These are phyloP conservation scores for Tubosaeta sp. DNA, from an alignment of 768 basidiomycete species.

Conservation along the genomic window DNA sequence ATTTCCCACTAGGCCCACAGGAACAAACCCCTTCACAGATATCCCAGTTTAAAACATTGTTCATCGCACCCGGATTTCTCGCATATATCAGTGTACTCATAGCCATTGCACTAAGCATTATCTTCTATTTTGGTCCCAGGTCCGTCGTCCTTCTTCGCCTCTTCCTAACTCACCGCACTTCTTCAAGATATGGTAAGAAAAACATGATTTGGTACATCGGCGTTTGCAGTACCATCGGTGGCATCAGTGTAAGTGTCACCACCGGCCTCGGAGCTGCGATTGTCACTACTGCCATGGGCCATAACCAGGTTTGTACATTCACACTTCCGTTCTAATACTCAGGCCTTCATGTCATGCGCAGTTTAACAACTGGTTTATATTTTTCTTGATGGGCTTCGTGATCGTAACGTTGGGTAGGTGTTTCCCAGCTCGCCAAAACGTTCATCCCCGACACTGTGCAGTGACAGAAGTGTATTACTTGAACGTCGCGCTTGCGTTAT, in stretches of 20 bases:
- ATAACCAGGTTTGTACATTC: constrained; percentile 61
- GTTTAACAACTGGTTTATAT: constrained; percentile 92
- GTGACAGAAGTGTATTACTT: constrained; percentile 93
- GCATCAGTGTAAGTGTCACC: constrained; percentile 90
- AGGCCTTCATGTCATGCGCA: constrained; percentile 28
- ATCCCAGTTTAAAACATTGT: constrained; percentile 67
- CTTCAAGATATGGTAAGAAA: constrained; percentile 74
- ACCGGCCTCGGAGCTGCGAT: constrained; percentile 92
- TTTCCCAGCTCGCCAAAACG: background rate
- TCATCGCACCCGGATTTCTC: constrained; percentile 81
- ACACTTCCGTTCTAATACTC: too few species aligned
- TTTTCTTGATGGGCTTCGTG: constrained; percentile 82
- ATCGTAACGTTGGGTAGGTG: constrained; percentile 70
- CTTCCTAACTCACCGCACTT: constrained; percentile 1
- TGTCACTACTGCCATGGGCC: constrained; percentile 68
- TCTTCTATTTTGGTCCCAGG: constrained; percentile 80
- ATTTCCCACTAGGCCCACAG: constrained; percentile 48
- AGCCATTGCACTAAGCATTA: constrained; percentile 57
- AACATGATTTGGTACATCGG: constrained; percentile 95
- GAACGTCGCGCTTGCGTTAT: constrained; percentile 92
- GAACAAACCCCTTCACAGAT: constrained; percentile 71
- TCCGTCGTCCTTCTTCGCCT: constrained; percentile 30
- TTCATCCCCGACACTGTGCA: constrained; percentile 24
- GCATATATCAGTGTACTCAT: constrained; percentile 65
- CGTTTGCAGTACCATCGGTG: constrained; percentile 96